A percentile compares a stretch with the other conserved stretches of the same genome.
phyloP scores from a whole-genome alignment of 306 rosid genomes.

The Amphicarpaea edgeworthii region DNA sequence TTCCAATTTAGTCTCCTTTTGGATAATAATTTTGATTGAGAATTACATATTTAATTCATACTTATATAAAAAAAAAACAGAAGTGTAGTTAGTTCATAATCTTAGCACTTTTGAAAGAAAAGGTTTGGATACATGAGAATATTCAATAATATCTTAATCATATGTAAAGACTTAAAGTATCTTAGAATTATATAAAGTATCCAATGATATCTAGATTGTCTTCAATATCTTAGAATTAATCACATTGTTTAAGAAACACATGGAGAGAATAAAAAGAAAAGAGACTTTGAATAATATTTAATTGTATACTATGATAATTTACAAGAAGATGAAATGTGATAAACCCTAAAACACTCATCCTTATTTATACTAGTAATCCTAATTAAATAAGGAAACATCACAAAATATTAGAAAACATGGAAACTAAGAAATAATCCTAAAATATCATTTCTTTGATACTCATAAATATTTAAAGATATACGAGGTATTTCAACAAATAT shows the following conservation, averaged over 20 bases:
- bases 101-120: neutral
- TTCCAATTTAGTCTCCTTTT: constrained; percentile 16
- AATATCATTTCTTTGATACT: neutral
- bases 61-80: neutral
- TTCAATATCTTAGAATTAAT: no score
- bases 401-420: neutral
- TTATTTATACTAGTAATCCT: neutral
- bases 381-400: neutral
- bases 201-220: neutral
- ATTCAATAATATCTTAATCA: constrained; percentile 3
- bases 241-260: neutral
- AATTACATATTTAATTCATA: neutral
- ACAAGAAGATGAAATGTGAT: neutral
- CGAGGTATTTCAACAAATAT: neutral
- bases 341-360: neutral
- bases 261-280: neutral
- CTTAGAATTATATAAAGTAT: neutral
- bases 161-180: neutral
- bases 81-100: neutral
- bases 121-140: neutral
- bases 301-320: neutral
- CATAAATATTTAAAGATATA: neutral
- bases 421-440: neutral
- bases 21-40: neutral
- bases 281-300: neutral